Percentiles rank a stretch among this genome's conserved stretches.
These are phyloP conservation scores for Talaromyces sp. DNA, from an alignment of 2,329 filamentous ascomycete genomes.

Conservation along the genomic window DNA sequence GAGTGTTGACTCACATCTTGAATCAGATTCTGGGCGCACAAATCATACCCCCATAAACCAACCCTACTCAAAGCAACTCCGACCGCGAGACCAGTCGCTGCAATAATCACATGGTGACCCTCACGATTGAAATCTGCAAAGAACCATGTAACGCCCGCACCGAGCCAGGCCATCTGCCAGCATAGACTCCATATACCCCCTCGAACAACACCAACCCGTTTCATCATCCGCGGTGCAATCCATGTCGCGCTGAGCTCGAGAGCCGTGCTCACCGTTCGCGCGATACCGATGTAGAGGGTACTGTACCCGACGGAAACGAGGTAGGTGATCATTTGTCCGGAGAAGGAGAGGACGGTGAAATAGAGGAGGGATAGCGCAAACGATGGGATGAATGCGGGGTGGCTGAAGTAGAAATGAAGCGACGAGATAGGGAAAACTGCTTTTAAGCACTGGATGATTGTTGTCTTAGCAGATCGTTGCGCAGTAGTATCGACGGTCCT, in stretches of 20 bases:
- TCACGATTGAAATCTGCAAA: conserved; percentile 32
- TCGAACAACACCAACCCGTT: conserved; percentile 58
- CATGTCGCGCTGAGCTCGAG: conserved; percentile 57
- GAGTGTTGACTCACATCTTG: conserved; percentile 52
- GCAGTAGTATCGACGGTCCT: neutral
- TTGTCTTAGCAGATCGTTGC: neutral
- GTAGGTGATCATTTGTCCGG: conserved; percentile 57
- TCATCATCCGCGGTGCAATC: conserved; percentile 52
- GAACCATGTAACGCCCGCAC: conserved; percentile 47
- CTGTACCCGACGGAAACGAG: conserved; percentile 52
- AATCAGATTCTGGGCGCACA: conserved; percentile 60
- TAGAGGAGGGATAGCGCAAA: conserved; percentile 53
- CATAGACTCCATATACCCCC: conserved; percentile 69
- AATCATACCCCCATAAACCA: conserved; percentile 62
- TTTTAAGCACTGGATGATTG: neutral
- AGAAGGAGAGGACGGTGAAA: conserved; percentile 56
- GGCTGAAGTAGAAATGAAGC: conserved; percentile 27
- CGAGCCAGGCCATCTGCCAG: conserved; percentile 63
- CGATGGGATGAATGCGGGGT: conserved; percentile 45
- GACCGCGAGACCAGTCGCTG: conserved; percentile 51
- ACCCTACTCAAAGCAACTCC: conserved; percentile 58
- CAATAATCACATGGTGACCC: conserved; percentile 25
- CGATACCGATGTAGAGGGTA: conserved; percentile 48
- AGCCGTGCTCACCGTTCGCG: conserved; percentile 48
- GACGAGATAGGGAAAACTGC: conserved; percentile 6